phyloP scores from a whole-genome alignment of 192 early-diverging fungal species.

The Coemansia sp. region DNA sequence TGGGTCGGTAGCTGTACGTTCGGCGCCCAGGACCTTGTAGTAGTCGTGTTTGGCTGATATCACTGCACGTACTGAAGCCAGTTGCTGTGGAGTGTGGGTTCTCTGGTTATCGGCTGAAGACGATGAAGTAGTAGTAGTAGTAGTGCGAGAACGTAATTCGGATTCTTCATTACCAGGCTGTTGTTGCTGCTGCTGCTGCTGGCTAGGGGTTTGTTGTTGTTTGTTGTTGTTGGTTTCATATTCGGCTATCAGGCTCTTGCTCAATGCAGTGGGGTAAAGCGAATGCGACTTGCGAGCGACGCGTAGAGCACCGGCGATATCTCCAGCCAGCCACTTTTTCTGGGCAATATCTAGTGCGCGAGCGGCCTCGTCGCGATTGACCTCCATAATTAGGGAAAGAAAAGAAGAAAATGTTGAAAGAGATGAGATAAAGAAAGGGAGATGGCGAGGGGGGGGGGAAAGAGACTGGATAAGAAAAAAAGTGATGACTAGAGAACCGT shows the following conservation, averaged over 20 bases:
- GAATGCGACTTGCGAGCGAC: constrained; percentile 82
- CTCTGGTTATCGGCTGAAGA: constrained; percentile 7
- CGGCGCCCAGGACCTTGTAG: constrained; percentile 80
- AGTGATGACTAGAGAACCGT: neutral
- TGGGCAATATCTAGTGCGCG: constrained; percentile 80
- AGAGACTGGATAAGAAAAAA: neutral
- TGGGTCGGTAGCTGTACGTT: constrained; percentile 72
- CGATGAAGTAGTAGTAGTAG: too few relatives aligned
- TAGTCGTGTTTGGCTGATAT: constrained; percentile 76
- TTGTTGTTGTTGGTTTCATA: too few relatives aligned
- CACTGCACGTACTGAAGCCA: constrained; percentile 77
- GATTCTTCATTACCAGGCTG: constrained; percentile 7
- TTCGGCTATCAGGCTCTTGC: constrained; percentile 59
- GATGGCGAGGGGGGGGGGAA: too few relatives aligned
- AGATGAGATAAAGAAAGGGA: constrained; percentile 1
- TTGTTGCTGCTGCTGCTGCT: constrained; percentile 4
- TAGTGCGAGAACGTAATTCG: constrained; percentile 6
- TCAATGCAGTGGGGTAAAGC: constrained; percentile 75
- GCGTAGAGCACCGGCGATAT: constrained; percentile 73
- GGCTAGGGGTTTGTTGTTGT: too few relatives aligned
- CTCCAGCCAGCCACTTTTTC: constrained; percentile 64
- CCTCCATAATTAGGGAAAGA: constrained; percentile 59
- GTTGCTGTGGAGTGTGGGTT: constrained; percentile 77
- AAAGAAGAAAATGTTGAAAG: constrained; percentile 5
- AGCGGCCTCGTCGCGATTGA: constrained; percentile 88